Evolutionary conservation across 768 basidiomycete species (phyloP).

Genomic region (Cyclocybe cylindracea): DNA sequence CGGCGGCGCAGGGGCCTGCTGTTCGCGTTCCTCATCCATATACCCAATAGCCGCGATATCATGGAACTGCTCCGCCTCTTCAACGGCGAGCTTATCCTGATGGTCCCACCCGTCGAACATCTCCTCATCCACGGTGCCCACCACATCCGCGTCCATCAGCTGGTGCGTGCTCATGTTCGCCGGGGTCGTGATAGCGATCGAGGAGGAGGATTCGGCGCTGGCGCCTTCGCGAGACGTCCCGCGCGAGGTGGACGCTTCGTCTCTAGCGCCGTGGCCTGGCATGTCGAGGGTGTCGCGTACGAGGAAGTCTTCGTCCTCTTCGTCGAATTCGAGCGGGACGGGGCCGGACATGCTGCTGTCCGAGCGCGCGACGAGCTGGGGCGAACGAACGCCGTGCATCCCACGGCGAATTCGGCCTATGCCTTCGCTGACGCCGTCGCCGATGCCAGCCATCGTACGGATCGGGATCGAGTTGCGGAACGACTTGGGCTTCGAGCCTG

Average conservation of each 20-base stretch:
- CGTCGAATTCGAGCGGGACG: conserved; percentile 62
- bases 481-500: conserved; percentile 35
- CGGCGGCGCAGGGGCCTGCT: too few species aligned
- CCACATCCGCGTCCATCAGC: conserved; percentile 34
- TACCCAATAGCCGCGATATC: conserved; percentile 29
- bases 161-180: conserved; percentile 33
- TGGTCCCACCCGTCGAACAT: conserved; percentile 45
- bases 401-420: conserved; percentile 60
- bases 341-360: conserved; percentile 27
- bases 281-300: conserved; percentile 17
- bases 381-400: conserved; percentile 52
- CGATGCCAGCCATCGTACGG: conserved; percentile 50
- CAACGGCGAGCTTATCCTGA: conserved; percentile 46
- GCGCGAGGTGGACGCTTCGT: conserved; percentile 19
- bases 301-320: conserved; percentile 67
- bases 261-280: background rate
- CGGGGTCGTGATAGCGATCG: conserved; percentile 41
- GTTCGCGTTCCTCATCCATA: background rate
- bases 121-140: conserved; percentile 27
- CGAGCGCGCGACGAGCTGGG: conserved; percentile 30
- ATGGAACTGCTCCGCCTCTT: conserved; percentile 53
- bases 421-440: conserved; percentile 60
- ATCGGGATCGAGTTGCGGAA: conserved; percentile 59
- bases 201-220: conserved; percentile 27
- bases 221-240: conserved; percentile 27